phyloP scores from a whole-genome alignment of 441 rosid genomes.

The Gossypium schwendimanii region DNA sequence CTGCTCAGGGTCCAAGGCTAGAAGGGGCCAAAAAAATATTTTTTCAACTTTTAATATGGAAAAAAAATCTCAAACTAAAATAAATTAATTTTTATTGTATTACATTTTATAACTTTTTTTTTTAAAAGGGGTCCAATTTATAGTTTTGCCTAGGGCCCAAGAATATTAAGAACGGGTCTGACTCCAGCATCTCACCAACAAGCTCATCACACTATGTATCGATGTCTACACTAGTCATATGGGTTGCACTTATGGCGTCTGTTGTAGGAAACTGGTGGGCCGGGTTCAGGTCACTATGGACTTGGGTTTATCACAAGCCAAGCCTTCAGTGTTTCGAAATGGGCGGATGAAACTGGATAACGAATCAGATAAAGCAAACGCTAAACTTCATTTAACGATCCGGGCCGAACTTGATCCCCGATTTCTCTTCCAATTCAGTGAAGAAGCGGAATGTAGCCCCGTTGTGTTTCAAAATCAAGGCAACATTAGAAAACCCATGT shows the following conservation, averaged over 20 bases:
- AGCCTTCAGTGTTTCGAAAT: conserved; percentile 37
- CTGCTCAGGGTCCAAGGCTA: too few species aligned
- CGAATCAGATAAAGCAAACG: conserved; percentile 34
- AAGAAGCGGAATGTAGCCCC: conserved; percentile 89
- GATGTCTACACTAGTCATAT: conserved; percentile 60
- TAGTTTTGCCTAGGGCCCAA: too few species aligned
- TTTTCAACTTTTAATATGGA: too few species aligned
- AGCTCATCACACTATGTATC: conserved; percentile 41
- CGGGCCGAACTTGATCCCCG: conserved; percentile 77
- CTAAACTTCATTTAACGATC: conserved; percentile 50
- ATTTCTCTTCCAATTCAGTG: conserved; percentile 73
- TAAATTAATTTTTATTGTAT: too few species aligned
- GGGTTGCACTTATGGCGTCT: conserved; percentile 59
- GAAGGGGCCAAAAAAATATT: too few species aligned
- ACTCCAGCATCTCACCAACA: conserved; percentile 30
- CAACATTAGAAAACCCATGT: conserved; percentile 75
- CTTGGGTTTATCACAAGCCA: conserved; percentile 38
- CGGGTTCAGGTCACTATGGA: conserved; percentile 43
- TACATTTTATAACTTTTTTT: too few species aligned
- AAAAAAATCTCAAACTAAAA: too few species aligned
- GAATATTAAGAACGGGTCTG: too few species aligned
- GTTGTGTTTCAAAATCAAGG: conserved; percentile 84
- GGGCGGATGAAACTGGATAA: conserved; percentile 59
- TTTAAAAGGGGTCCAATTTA: too few species aligned
- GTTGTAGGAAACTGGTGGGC: conserved; percentile 52